phyloP scores from a whole-genome alignment of 306 rosid species.

The Potentilla sterilis region DNA sequence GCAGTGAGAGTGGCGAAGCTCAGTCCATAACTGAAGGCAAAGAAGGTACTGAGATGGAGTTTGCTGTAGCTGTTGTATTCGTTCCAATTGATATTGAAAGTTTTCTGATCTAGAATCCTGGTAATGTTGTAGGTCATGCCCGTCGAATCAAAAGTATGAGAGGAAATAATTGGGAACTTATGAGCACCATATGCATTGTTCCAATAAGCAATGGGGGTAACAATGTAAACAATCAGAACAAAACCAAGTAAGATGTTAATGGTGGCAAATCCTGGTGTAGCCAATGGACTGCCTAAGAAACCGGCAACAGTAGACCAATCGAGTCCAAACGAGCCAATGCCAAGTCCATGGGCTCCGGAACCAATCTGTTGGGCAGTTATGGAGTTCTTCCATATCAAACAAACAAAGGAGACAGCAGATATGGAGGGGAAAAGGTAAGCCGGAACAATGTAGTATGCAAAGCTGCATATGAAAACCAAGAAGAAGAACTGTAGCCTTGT shows the following conservation, averaged over 20 bases:
- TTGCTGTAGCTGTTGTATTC: slow-evolving; percentile 64
- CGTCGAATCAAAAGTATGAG: slow-evolving; percentile 57
- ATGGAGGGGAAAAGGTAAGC: slow-evolving; percentile 69
- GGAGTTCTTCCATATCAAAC: slow-evolving; percentile 74
- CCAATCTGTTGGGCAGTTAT: slow-evolving; percentile 80
- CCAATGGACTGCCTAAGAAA: slow-evolving; percentile 70
- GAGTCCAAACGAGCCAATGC: slow-evolving; percentile 65
- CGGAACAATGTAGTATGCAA: slow-evolving; percentile 70
- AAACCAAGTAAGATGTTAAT: slow-evolving; percentile 57
- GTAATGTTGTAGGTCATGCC: slow-evolving; percentile 54
- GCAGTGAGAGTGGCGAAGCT: slow-evolving; percentile 70
- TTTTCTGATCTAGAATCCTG: slow-evolving; percentile 41
- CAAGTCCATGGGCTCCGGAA: slow-evolving; percentile 68
- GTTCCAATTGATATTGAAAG: slow-evolving; percentile 42
- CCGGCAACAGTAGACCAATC: slow-evolving; percentile 81
- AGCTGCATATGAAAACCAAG: slow-evolving; percentile 53
- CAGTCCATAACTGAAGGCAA: slow-evolving; percentile 70
- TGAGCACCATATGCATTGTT: slow-evolving; percentile 55
- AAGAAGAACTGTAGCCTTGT: slow-evolving; percentile 79
- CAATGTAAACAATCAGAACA: slow-evolving; percentile 34
- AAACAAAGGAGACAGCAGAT: slow-evolving; percentile 53
- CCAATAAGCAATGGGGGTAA: slow-evolving; percentile 71
- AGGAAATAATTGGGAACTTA: slow-evolving; percentile 68
- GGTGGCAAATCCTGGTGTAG: slow-evolving; percentile 67
- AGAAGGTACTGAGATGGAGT: slow-evolving; percentile 62